Evolutionary conservation across 345 rosid genomes (phyloP), one percentile per base, ranked within the genome.

Genomic region (Kandelia obovata): DNA sequence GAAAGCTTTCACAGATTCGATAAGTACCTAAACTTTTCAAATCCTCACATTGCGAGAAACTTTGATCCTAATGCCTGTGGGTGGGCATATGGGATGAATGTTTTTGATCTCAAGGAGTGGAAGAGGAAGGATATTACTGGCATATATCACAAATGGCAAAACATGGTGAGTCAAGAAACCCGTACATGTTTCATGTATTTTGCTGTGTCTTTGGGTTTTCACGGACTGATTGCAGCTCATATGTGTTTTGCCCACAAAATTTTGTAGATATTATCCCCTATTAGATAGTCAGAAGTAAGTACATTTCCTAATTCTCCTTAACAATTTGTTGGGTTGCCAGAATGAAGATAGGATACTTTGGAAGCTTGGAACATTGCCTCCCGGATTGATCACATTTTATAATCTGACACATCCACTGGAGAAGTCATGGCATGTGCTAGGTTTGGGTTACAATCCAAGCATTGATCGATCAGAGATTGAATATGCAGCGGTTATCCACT

Each of bases 311-410:
- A 19, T 69, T 25, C 59, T 66, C 73, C 71, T 39, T 19, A 25
- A 66, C 19, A 39, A 62, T 71, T 66, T 61, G 28, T 63, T 67
- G 39, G 26, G 20, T 71, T 61, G n/a, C 58, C 74, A 96, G 99
- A 96, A 96, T 79, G 97, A 92, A 80, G 89, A 90, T 64, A 87
- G 99, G 80, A 79, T 81, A 56, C 88, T 96, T 0, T 92, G 99
- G 99, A 92, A 96, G 85, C 98, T 96, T 53, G 99, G 99, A 53
- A 96, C 99, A n/a, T 78, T 96, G 71, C 99, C 99, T 71, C 98
- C 99, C 1, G 99, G 99, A 27, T 65, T 96, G 77, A 92, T 96
- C 58, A 96, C 99, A 49, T 96, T 96, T 70, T 96, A 96, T 66
- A 85, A 88, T 69, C 79, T 96, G 72, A 90, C 90, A 52, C 87